Evolutionary conservation across 1,284 basidiomycete genomes (phyloP).

Genomic region (Ganoderma lucidum): DNA sequence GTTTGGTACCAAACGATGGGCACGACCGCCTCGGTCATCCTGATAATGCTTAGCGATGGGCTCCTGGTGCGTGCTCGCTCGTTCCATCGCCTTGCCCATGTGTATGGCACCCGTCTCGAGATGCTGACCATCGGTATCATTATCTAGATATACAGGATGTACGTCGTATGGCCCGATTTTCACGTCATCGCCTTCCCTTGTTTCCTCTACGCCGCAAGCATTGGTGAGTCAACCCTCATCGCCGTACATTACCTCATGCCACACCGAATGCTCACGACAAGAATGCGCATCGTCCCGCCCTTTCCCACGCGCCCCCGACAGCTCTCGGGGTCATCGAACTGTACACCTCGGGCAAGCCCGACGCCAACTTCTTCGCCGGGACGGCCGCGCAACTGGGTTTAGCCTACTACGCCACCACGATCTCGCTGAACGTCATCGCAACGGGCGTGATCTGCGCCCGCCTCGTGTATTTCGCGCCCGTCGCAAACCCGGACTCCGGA

Average conservation of each 20-base stretch:
- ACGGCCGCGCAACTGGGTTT: slow-evolving; percentile 15
- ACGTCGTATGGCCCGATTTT: not conserved
- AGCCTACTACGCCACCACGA: slow-evolving; percentile 17
- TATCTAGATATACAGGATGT: not conserved
- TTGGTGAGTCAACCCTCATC: not conserved
- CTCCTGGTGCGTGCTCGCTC: slow-evolving; percentile 25
- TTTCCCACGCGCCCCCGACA: slow-evolving; percentile 12
- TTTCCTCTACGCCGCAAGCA: not conserved
- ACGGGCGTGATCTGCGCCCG: slow-evolving; percentile 19
- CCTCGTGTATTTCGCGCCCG: slow-evolving; percentile 2
- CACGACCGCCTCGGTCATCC: slow-evolving; percentile 26
- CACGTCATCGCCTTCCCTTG: not conserved
- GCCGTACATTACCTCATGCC: not conserved
- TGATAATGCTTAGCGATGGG: slow-evolving; percentile 31
- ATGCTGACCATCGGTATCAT: not conserved
- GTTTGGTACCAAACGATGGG: slow-evolving; percentile 35
- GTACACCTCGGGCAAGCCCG: slow-evolving; percentile 28
- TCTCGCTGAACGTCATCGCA: slow-evolving; percentile 18
- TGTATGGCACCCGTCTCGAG: not conserved
- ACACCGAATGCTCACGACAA: not conserved
- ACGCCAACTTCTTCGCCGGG: slow-evolving; percentile 34
- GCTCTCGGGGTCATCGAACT: slow-evolving; percentile 31
- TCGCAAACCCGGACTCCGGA: not conserved
- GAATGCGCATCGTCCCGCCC: not conserved
- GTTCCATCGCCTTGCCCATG: too few relatives aligned